phyloP scores from a whole-genome alignment of 768 basidiomycete genomes.

The Lyophyllum decastes region DNA sequence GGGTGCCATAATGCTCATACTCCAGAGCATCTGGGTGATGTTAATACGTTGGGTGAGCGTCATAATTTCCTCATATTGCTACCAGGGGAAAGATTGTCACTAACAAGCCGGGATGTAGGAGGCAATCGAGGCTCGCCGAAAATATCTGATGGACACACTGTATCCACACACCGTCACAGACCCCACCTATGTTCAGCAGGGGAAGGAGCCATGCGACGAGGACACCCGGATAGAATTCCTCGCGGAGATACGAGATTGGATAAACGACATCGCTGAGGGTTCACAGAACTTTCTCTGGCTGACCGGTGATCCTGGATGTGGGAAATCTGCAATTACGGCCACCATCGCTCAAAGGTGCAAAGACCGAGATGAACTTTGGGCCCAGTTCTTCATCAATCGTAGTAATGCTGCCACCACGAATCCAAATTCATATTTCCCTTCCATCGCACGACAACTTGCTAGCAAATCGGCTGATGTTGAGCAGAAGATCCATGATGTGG shows the following conservation, averaged over 20 bases:
- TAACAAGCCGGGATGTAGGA: too few relatives aligned
- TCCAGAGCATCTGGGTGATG: too few relatives aligned
- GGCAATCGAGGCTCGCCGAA: too few relatives aligned
- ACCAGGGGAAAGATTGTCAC: too few relatives aligned
- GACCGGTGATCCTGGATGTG: not conserved
- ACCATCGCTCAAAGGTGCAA: constrained; percentile 6
- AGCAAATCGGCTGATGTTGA: constrained; percentile 4
- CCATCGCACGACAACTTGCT: constrained; percentile 19
- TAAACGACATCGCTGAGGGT: not conserved
- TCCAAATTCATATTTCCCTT: constrained; percentile 17
- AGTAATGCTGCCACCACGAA: constrained; percentile 15
- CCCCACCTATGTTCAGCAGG: not conserved
- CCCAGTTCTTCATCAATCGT: constrained; percentile 17
- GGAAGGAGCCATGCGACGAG: not conserved
- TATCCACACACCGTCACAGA: not conserved
- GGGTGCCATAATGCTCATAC: too few relatives aligned
- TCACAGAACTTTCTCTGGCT: constrained; percentile 6
- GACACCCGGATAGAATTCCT: constrained; percentile 1
- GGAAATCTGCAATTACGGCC: constrained; percentile 13
- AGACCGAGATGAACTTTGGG: constrained; percentile 12
- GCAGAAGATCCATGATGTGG: constrained; percentile 3
- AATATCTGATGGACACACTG: too few relatives aligned
- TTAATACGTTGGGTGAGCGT: too few relatives aligned
- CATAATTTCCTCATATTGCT: too few relatives aligned
- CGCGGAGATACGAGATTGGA: not conserved